phyloP scores from a whole-genome alignment of 495 filamentous ascomycete genomes.

The Penicillium pulvis region DNA sequence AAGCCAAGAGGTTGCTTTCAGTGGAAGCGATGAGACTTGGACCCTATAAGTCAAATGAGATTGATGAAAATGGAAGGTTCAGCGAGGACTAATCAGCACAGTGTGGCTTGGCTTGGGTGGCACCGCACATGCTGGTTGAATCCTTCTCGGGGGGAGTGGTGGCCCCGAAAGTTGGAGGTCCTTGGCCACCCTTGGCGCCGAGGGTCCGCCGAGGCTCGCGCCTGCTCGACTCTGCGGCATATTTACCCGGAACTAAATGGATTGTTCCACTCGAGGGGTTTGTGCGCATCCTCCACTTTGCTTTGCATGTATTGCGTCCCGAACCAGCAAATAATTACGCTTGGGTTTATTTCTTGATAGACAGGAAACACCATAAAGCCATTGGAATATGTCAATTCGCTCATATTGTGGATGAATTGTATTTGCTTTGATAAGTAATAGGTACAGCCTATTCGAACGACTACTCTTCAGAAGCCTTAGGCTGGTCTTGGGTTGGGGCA shows the following conservation, averaged over 20 bases:
- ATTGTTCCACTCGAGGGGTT: background rate
- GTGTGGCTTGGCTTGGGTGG: background rate
- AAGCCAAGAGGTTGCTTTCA: background rate
- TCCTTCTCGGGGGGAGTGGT: background rate
- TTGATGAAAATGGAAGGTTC: background rate
- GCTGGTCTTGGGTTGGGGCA: constrained; percentile 36
- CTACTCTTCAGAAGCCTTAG: constrained; percentile 12
- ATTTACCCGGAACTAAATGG: background rate
- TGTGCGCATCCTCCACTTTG: background rate
- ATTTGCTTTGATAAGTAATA: background rate
- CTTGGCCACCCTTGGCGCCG: background rate
- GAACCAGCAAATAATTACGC: background rate
- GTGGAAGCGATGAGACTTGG: background rate
- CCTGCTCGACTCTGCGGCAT: background rate
- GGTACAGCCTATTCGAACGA: background rate
- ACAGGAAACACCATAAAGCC: background rate
- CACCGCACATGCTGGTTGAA: background rate
- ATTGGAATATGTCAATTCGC: background rate
- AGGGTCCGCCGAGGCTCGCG: background rate
- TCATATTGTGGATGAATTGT: background rate
- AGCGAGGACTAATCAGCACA: background rate
- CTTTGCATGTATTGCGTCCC: background rate
- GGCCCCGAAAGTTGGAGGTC: background rate
- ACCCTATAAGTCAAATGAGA: background rate
- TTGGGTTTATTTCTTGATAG: background rate